These are phyloP conservation scores for Suillus spraguei DNA, from an alignment of 768 basidiomycete species.

Conservation along the genomic window DNA sequence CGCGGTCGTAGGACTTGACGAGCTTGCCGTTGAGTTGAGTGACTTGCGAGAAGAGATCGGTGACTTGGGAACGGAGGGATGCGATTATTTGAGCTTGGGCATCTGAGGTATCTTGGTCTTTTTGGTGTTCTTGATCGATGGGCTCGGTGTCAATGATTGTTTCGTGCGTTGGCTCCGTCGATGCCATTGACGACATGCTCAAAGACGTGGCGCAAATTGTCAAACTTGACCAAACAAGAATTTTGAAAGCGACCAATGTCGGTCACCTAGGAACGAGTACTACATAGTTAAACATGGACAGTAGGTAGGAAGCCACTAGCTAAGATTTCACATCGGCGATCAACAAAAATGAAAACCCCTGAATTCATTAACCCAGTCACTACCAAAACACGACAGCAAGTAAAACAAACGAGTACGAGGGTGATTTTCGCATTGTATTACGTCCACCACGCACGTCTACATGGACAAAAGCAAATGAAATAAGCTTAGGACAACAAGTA, in stretches of 20 bases:
- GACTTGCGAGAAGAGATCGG: conserved; percentile 89
- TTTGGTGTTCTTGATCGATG: conserved; percentile 15
- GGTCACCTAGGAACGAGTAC: background rate
- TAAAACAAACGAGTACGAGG: conserved; percentile 4
- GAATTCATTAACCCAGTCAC: conserved; percentile 4
- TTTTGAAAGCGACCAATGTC: background rate
- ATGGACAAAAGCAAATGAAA: conserved; percentile 11
- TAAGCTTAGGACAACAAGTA: conserved; percentile 9
- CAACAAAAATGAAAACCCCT: background rate
- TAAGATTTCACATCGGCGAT: background rate
- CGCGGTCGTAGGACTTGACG: conserved; percentile 87
- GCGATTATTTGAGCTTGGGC: conserved; percentile 85
- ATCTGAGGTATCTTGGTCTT: conserved; percentile 44
- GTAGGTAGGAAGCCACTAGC: background rate
- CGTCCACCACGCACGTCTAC: conserved; percentile 11
- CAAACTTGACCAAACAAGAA: conserved; percentile 8
- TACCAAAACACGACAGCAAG: conserved; percentile 8
- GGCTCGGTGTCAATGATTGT: conserved; percentile 16
- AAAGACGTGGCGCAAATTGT: background rate
- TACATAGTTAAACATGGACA: background rate
- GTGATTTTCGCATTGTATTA: conserved; percentile 4
- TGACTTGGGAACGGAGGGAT: conserved; percentile 78
- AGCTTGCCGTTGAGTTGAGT: conserved; percentile 91
- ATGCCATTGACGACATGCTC: conserved; percentile 7
- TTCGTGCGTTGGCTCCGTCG: conserved; percentile 5